Conservation (phyloP, 106 monocot species). For the Acorus gramineus region DNA sequence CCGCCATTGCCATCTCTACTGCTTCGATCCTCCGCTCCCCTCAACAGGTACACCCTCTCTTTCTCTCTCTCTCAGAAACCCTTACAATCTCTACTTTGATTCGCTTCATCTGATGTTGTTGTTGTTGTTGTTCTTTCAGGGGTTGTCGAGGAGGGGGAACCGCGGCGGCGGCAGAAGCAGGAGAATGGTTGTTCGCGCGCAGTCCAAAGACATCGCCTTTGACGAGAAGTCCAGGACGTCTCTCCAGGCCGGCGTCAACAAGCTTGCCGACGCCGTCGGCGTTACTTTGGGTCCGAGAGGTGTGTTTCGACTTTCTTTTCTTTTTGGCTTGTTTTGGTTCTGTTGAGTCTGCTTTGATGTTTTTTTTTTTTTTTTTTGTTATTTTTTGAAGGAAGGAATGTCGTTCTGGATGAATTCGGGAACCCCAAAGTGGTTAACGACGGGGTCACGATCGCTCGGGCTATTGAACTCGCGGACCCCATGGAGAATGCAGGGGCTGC, state of each 20-base stretch:
- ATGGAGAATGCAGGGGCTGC: slow-evolving; percentile 92
- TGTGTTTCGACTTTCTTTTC: slow-evolving; percentile 1
- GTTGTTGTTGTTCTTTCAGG: slow-evolving; percentile 3
- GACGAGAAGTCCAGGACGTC: slow-evolving; percentile 70
- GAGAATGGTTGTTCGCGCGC: slow-evolving; percentile 39
- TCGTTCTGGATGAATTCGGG: slow-evolving; percentile 83
- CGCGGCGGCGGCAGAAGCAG: slow-evolving; percentile 11
- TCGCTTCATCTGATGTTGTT: no score
- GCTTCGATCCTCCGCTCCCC: slow-evolving; percentile 56
- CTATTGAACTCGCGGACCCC: slow-evolving; percentile 71
- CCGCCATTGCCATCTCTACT: slow-evolving; percentile 68
- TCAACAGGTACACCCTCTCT: slow-evolving; percentile 32
- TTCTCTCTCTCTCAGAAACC: background rate
- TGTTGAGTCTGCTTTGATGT: background rate
- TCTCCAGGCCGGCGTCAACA: slow-evolving; percentile 82
- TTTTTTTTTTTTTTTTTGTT: background rate
- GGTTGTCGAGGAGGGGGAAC: slow-evolving; percentile 12
- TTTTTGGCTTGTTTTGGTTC: background rate
- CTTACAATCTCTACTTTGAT: no score
- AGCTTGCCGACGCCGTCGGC: slow-evolving; percentile 90
- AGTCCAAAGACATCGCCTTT: slow-evolving; percentile 80
- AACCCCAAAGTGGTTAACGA: slow-evolving; percentile 83
- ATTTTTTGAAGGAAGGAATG: slow-evolving; percentile 58
- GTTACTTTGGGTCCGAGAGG: slow-evolving; percentile 97
- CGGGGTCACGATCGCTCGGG: slow-evolving; percentile 84